Percentiles rank a stretch among this genome's conserved stretches.
Evolutionary conservation across 495 filamentous ascomycete species (phyloP).

Genomic region (Pyronema omphalodes): DNA sequence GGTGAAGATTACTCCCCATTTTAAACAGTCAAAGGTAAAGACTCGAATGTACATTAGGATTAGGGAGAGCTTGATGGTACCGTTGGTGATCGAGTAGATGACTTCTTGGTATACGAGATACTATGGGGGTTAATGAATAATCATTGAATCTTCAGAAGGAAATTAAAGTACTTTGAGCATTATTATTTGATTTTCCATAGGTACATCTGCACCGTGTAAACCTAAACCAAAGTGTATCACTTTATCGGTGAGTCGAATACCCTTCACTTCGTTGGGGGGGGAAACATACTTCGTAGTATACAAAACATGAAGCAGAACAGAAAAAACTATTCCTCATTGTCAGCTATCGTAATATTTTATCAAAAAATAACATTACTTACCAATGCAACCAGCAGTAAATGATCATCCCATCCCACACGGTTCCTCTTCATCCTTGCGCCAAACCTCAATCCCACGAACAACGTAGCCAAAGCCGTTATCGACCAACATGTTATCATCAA

Average conservation of each 20-base stretch:
- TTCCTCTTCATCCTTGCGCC: background rate
- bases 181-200: background rate
- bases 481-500: background rate
- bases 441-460: background rate
- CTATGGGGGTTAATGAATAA: background rate
- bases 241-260: background rate
- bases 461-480: background rate
- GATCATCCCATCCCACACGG: background rate
- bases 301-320: background rate
- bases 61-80: constrained; percentile 5
- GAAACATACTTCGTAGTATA: background rate
- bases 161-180: background rate
- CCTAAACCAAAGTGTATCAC: constrained; percentile 2
- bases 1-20: background rate
- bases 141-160: background rate
- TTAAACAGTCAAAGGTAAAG: background rate
- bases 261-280: background rate
- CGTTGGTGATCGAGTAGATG: constrained; percentile 7
- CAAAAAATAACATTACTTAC: background rate
- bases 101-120: background rate
- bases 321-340: background rate
- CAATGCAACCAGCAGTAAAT: background rate
- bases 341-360: background rate
- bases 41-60: constrained; percentile 3
- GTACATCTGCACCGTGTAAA: background rate